phyloP scores from a whole-genome alignment of 2,329 filamentous ascomycete species.

The Botrytis squamosa region DNA sequence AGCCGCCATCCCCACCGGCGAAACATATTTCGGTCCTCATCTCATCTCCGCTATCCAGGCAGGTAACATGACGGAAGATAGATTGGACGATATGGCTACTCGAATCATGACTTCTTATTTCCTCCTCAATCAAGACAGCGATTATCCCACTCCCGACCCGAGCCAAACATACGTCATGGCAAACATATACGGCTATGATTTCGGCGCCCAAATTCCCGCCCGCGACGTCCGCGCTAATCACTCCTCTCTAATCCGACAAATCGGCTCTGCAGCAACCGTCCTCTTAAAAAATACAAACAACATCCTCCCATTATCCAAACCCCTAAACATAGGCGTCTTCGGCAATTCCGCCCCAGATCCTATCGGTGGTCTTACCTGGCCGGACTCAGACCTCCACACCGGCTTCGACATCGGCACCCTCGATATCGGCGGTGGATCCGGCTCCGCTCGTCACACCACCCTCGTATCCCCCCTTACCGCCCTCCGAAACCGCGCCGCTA shows the following conservation, averaged over 20 bases:
- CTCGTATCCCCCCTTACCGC: slow-evolving; percentile 59
- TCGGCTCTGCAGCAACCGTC: slow-evolving; percentile 59
- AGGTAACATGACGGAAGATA: slow-evolving; percentile 62
- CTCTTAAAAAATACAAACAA: slow-evolving; percentile 60
- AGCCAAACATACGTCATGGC: slow-evolving; percentile 41
- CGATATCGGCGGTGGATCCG: slow-evolving; percentile 30
- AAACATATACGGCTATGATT: slow-evolving; percentile 51
- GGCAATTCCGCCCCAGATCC: slow-evolving; percentile 57
- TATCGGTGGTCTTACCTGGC: slow-evolving; percentile 40
- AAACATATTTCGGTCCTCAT: slow-evolving; percentile 29
- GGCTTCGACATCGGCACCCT: slow-evolving; percentile 27
- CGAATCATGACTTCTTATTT: slow-evolving; percentile 58
- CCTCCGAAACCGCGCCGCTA: slow-evolving; percentile 41
- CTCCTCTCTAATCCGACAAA: slow-evolving; percentile 38
- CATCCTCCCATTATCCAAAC: slow-evolving; percentile 58
- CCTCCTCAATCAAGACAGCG: slow-evolving; percentile 53
- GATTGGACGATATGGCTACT: slow-evolving; percentile 61
- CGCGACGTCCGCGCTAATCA: slow-evolving; percentile 67
- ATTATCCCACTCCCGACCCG: slow-evolving; percentile 37
- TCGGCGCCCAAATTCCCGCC: background rate
- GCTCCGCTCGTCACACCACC: slow-evolving; percentile 57
- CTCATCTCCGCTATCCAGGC: slow-evolving; percentile 56
- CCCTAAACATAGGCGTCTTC: slow-evolving; percentile 51
- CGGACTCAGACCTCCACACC: background rate
- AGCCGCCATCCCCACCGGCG: background rate